Conservation (phyloP, 2,329 filamentous ascomycete genomes). For the Aspergillus sp. region DNA sequence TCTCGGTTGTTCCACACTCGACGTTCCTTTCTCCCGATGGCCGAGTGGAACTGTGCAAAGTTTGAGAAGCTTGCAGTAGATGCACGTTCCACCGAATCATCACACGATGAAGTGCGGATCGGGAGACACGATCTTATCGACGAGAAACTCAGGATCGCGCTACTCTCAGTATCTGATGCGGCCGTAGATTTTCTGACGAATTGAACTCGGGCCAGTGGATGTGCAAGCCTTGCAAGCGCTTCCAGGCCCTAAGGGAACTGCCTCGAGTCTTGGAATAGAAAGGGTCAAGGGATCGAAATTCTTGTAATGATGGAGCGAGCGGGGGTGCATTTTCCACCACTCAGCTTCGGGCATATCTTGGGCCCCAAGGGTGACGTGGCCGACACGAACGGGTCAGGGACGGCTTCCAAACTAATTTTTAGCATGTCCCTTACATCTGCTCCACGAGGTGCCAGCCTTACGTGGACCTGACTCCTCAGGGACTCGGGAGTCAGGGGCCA, state of each 20-base stretch:
- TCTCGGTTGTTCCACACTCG: not conserved
- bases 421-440: not conserved
- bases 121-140: not conserved
- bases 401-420: not conserved
- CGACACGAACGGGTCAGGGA: not conserved
- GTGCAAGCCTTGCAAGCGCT: not conserved
- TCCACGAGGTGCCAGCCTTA: not conserved
- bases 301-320: not conserved
- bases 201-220: not conserved
- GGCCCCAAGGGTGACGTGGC: not conserved
- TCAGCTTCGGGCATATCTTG: not conserved
- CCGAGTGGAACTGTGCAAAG: not conserved
- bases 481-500: too few relatives aligned
- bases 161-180: not conserved
- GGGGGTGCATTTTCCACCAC: not conserved
- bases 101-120: not conserved
- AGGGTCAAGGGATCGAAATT: not conserved
- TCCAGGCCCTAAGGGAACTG: too few relatives aligned
- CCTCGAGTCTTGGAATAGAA: not conserved
- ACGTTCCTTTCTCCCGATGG: conserved; percentile 3
- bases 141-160: not conserved
- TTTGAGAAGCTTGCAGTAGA: not conserved
- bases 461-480: too few relatives aligned
- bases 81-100: not conserved
- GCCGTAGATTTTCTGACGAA: not conserved